Base-by-base conservation (phyloP, 306 rosid genomes). In the Prosopis cineraria region DNA sequence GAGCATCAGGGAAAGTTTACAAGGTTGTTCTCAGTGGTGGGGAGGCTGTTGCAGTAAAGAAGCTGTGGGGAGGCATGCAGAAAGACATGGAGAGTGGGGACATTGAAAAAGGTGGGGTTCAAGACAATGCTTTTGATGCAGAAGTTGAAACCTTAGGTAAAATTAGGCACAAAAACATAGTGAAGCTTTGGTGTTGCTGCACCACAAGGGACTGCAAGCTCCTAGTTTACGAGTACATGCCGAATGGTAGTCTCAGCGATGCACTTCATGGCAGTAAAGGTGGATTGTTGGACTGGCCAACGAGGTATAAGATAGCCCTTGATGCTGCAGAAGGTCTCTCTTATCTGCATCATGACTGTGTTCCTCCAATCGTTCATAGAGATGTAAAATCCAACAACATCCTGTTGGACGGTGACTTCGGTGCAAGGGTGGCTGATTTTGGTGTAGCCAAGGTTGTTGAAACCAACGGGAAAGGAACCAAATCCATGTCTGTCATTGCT, bases 311-410 rank as follows among this genome's bases (percentile, higher is more conserved):
- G 84, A 90, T 94, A 29, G 96, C 93, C 70, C 78, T 95, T 53
- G 98, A 92, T 79, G 85, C 97, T 3, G 98, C 98, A 3, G 97
- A 92, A 70, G 98, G 98, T 20, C 97, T 94, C 76, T 94, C 98
- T 65, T 94, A 94, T 81, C 82, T 94, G 82, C 98, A 94, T 80
- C 98, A 94, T 43, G 98, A 92, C 60, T 94, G 97, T 67, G 97
- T 90, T 78, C 98, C 98, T 16, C 80, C 98, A 14, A 94, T 94
- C 70, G 93, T 94, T 10, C 98, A 94, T 63, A 85, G 98, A 87
- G 98, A 94, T 76, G 94, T 94, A 76, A 94, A 94, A 81, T 90
- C 98, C 25, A 94, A 89, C 74, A 92, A 94, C 47, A 94, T 94
- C 72, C 86, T 94, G 90, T 78, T 94, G 86, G 98, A 92, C 70